Base-by-base conservation (phyloP, 2,329 filamentous ascomycete genomes). In the Penicillium sp. region DNA sequence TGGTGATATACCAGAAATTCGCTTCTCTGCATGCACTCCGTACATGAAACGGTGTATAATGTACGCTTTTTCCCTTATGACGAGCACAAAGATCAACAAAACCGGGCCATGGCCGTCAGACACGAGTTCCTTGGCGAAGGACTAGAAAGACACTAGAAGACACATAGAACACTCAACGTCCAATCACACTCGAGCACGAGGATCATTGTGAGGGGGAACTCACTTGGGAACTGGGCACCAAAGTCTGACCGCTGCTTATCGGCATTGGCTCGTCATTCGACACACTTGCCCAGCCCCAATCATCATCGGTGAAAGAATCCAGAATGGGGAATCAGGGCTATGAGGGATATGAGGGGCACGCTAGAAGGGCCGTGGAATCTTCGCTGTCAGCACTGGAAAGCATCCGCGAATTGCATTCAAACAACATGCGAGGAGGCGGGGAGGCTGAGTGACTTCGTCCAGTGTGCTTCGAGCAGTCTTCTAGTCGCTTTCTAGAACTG, bases 351-450 rank as follows among this genome's bases (percentile, higher is more conserved):
- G 29, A 18, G 19, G 38, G 23, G 13, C 23, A 48, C 61, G 60
- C 62, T 65, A 65, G 62, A 65, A 65, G 62, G 55, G 27, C 56
- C 43, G 53, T 61, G 55, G 61, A 63, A 63, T 36, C 46, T 60
- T 53, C 56, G 40, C 51, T 43, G 47, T 44, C 29, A 43, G 30
- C 41, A 44, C n/a, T 34, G 32, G n/a, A 16, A 46, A 57, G 55
- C 52, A 61, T 60, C 58, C 57, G 41, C 44, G 35, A 41, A 41
- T 27, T 49, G 43, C 52, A 43, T 59, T 23, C 23, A 57, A 61
- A 63, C 62, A 59, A 59, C 56, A 61, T 43, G 53, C 47, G 43
- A 56, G 48, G 27, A 44, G 40, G 44, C 53, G 54, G 57, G 45
- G 61, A 60, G 58, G 56, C 58, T 56, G 56, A 56, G 57, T 58